phyloP scores from a whole-genome alignment of 2,329 filamentous ascomycete genomes.

The Alternaria triticina region DNA sequence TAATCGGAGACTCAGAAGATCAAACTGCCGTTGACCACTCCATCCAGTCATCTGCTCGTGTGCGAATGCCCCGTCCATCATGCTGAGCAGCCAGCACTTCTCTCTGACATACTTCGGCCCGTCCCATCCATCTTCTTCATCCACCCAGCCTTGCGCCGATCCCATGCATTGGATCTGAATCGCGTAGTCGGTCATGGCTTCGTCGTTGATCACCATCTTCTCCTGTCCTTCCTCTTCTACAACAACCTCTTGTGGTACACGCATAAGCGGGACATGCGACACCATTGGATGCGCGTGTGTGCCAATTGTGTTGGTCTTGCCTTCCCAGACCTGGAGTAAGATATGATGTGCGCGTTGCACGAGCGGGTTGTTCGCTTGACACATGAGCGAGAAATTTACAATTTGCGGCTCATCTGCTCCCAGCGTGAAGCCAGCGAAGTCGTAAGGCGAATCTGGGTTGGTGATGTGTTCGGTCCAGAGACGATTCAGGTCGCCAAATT shows the following conservation, averaged over 20 bases:
- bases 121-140: conserved; percentile 60
- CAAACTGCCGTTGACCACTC: conserved; percentile 58
- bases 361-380: conserved; percentile 53
- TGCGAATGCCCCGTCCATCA: conserved; percentile 25
- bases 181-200: conserved; percentile 63
- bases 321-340: conserved; percentile 60
- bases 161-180: conserved; percentile 62
- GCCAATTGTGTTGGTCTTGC: conserved; percentile 47
- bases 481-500: conserved; percentile 63
- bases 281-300: conserved; percentile 60
- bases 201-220: conserved; percentile 48
- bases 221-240: conserved; percentile 42
- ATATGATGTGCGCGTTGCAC: conserved; percentile 58
- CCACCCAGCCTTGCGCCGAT: conserved; percentile 60
- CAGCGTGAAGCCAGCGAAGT: conserved; percentile 35
- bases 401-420: conserved; percentile 26
- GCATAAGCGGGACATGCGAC: conserved; percentile 56
- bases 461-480: conserved; percentile 60
- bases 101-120: conserved; percentile 59
- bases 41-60: conserved; percentile 59
- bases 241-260: conserved; percentile 39
- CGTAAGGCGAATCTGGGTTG: conserved; percentile 55
- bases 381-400: conserved; percentile 31
- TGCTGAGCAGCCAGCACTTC: conserved; percentile 29
- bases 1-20: conserved; percentile 56